phyloP scores from a whole-genome alignment of 208 protist species.

The Trypanosoma brucei region DNA sequence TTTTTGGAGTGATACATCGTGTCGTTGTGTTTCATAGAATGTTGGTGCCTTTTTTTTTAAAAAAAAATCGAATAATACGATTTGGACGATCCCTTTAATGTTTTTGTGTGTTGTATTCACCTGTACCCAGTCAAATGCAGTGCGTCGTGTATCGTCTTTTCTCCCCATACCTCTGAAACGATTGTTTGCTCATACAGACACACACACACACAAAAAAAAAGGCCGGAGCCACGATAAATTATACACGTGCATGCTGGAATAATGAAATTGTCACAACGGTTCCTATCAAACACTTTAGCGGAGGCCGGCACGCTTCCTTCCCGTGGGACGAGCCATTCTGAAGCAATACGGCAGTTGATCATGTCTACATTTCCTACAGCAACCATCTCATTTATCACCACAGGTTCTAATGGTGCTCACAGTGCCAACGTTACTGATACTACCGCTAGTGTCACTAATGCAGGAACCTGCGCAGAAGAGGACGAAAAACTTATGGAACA shows the following conservation, averaged over 20 bases:
- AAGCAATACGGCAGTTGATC: slow-evolving; percentile 13
- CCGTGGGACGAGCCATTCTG: neutral
- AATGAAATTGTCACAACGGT: neutral
- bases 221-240: too few species aligned
- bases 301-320: too few species aligned
- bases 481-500: neutral
- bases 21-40: too few species aligned
- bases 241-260: neutral
- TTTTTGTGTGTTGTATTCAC: slow-evolving; percentile 2
- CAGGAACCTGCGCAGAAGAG: neutral
- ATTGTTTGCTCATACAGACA: too few species aligned
- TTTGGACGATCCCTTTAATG: too few species aligned
- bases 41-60: too few species aligned
- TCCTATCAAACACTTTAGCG: too few species aligned
- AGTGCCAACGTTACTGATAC: neutral
- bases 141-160: neutral
- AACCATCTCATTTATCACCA: slow-evolving; percentile 7
- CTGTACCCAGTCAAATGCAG: neutral
- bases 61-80: too few species aligned
- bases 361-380: slow-evolving; percentile 16
- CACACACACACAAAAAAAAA: too few species aligned
- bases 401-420: neutral
- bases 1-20: too few species aligned
- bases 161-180: neutral
- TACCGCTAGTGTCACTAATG: neutral